phyloP scores from a whole-genome alignment of 1,284 basidiomycete genomes.

The Schizophyllum amplum region DNA sequence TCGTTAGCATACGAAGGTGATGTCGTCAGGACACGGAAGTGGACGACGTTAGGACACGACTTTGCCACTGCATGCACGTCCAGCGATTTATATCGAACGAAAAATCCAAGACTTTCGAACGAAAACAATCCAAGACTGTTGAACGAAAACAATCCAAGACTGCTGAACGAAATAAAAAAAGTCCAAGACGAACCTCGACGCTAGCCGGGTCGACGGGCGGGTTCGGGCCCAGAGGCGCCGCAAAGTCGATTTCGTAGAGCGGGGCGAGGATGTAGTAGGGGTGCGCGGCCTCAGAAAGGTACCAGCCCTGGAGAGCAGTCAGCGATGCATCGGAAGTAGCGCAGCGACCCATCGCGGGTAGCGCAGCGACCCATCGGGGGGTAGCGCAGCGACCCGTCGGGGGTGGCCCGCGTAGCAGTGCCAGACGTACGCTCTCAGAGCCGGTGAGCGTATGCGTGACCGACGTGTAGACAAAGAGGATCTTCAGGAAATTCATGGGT shows the following conservation, averaged over 20 bases:
- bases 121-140: no score
- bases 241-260: slow-evolving; percentile 59
- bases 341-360: no score
- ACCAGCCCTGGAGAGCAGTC: slow-evolving; percentile 75
- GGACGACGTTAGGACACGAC: no score
- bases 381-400: slow-evolving; percentile 2
- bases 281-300: no score
- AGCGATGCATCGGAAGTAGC: slow-evolving; percentile 24
- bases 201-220: slow-evolving; percentile 64
- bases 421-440: no score
- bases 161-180: no score
- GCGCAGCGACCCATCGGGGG: background rate
- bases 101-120: no score
- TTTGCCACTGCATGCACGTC: background rate
- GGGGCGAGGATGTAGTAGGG: slow-evolving; percentile 66
- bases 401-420: slow-evolving; percentile 37
- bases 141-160: no score
- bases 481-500: no score
- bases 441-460: slow-evolving; percentile 54
- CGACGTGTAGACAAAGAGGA: slow-evolving; percentile 76
- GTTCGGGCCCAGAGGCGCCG: slow-evolving; percentile 62
- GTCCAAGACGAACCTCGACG: slow-evolving; percentile 35
- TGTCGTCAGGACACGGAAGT: no score
- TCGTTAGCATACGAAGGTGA: no score
- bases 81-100: background rate